A percentile compares a stretch with the other conserved stretches of the same genome.
Evolutionary conservation across 345 rosid species (phyloP).

Genomic region (Melaleuca alternifolia): DNA sequence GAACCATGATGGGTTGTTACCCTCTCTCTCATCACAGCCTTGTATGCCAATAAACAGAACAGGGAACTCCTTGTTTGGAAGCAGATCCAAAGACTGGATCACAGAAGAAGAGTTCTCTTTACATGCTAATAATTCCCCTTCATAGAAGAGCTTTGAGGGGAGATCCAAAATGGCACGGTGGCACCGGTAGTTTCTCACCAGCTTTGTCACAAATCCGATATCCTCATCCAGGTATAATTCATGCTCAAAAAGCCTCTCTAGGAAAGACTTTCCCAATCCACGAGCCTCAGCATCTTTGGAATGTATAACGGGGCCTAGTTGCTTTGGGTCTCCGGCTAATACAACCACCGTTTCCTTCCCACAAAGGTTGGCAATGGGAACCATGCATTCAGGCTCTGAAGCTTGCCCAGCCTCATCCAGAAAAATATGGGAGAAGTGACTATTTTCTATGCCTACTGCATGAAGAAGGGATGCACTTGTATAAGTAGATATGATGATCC

Average conservation of each 20-base stretch:
- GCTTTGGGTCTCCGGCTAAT: slow-evolving; percentile 63
- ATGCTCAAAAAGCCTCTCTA: slow-evolving; percentile 46
- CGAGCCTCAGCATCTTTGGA: slow-evolving; percentile 30
- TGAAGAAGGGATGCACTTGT: slow-evolving; percentile 35
- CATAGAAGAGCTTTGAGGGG: slow-evolving; percentile 49
- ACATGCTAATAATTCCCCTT: slow-evolving; percentile 41
- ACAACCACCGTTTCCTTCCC: slow-evolving; percentile 38
- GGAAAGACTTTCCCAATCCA: slow-evolving; percentile 45
- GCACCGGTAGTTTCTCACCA: slow-evolving; percentile 43
- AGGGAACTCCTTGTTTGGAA: slow-evolving; percentile 38
- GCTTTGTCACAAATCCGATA: slow-evolving; percentile 31
- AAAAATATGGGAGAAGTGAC: slow-evolving; percentile 60
- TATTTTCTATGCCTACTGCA: slow-evolving; percentile 19
- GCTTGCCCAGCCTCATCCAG: slow-evolving; percentile 76
- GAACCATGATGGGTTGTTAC: slow-evolving; percentile 63
- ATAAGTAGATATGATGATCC: slow-evolving; percentile 45
- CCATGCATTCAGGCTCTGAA: slow-evolving; percentile 63
- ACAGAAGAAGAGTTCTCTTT: slow-evolving; percentile 25
- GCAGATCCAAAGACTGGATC: slow-evolving; percentile 6
- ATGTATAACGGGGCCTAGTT: slow-evolving; percentile 48
- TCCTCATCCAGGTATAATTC: slow-evolving; percentile 24
- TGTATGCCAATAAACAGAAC: slow-evolving; percentile 49
- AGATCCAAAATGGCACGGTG: slow-evolving; percentile 49
- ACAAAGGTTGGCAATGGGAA: slow-evolving; percentile 36
- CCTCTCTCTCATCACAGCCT: slow-evolving; percentile 67